Evolutionary conservation across 805 yeast genomes (phyloP), one percentile per base, ranked within the genome.

Genomic region (Myxozyma melibiosi): DNA sequence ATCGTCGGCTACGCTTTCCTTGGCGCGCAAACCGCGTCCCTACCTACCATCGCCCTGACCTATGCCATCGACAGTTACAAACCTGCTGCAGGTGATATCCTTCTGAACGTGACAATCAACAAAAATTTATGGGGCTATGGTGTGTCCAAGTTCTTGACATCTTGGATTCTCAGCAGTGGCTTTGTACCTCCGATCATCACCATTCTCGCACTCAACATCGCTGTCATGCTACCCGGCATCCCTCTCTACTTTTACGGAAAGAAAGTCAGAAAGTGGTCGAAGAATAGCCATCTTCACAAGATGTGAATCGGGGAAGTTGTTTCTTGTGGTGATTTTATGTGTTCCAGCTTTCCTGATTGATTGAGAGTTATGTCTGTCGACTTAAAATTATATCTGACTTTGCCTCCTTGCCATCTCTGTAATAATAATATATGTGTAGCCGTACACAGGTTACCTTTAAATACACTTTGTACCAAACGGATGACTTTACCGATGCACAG

Each of bases 111-210:
- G 11, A 46, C 51, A 4, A 30, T 46, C 7, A 46, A 46, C 42
- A 46, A 46, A 16, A 46, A 46, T 25, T 16, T 46, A 4, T 46
- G 51, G 51, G 51, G 27, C 2, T 46, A 46, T 16, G 51, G 51
- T 4, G n/a, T 46, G 14, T 33, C 39, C 6, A 45, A 45, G 31
- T 45, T 18, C 35, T 1, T 45, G 16, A 33, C 30, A 18, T 13
- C 18, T n/a, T 45, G 49, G 49, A 33, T 45, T 20, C 40, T 14
- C 4, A 18, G 33, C 18, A 11, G 18, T 2, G 49, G 49, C 11
- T 45, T 11, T 20, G 40, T 45, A 8, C 18, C 49, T 4, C 49
- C 49, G 14, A 2, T 45, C n/a, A 40, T 30, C 18, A 2, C 22
- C 4, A 33, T 18, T 31, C 18, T 45, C 30, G 49, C 40, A 2